Evolutionary conservation across 768 basidiomycete species (phyloP), one percentile per base, ranked within the genome.

Genomic region (Pleurotus tuoliensis): DNA sequence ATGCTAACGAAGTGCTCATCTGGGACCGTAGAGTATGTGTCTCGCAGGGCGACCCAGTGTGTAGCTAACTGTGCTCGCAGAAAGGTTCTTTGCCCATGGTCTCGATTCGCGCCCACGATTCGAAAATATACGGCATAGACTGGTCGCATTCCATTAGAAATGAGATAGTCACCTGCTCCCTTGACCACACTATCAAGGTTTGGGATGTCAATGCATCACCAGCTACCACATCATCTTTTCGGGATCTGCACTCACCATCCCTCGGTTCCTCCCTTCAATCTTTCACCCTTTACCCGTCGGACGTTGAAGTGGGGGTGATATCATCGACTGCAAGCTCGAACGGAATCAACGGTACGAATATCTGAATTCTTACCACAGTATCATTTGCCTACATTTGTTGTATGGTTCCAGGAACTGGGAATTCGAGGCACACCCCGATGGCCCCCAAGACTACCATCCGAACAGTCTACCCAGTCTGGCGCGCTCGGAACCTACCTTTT

Each of bases 71-170:
- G 30, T 34, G 30, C 11, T 11, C 30, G 18, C 61, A 94, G 88
- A 96, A 94, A 86, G 93, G 92, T 6, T 94, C 90, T 4, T 77
- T 94, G 6, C 92, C 92, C 1, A 72, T 91, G 4, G 78, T 83
- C 9, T 79, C 79, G 4, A 87, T 98, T 56, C 76, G 78, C 25
- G 95, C 92, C 0, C 95, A 98, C 64, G 76, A 74, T n/a, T 84
- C 92, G 34, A 94, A 94, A 71, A 97, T 98, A 45, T 98, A 99
- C 60, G 97, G 97, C 1, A 94, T 99, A 54, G 96, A 98, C 70
- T 99, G 96, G 95, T 87, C 92, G 5, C 86, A 92, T 50, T 74
- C 79, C 15, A 71, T 77, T 41, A 73, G 78, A n/a, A 80, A 87
- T 63, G 88, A 94, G 67, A 79, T 99, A 37, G 85, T 96, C 7